These are phyloP conservation scores for Monilinia fructicola DNA, from an alignment of 2,329 filamentous ascomycete genomes.

Conservation along the genomic window DNA sequence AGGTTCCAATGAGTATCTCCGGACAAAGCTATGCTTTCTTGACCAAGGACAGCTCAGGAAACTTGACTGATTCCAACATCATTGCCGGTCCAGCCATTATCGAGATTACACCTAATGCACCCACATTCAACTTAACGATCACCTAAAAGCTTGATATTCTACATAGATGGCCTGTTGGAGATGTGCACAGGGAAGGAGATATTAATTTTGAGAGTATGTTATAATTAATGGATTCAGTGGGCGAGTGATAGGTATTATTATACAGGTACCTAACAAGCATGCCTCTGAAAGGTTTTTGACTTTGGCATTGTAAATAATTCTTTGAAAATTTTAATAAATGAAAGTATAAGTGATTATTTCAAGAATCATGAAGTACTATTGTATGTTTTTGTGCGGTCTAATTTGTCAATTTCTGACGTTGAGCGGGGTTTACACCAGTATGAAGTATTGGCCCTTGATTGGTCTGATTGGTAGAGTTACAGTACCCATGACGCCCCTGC, in stretches of 20 bases:
- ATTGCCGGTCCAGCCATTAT: conserved; percentile 43
- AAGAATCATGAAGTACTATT: no score
- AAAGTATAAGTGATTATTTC: background rate
- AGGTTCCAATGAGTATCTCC: conserved; percentile 39
- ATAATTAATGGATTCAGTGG: background rate
- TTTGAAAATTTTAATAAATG: background rate
- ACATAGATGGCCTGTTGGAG: background rate
- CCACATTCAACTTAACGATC: conserved; percentile 34
- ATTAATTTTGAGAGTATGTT: background rate
- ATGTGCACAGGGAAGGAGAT: no score
- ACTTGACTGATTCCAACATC: conserved; percentile 43
- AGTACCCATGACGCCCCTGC: no score
- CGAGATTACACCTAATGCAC: conserved; percentile 38
- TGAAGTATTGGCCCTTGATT: no score
- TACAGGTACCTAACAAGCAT: background rate
- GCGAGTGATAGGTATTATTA: background rate
- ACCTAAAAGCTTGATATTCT: conserved; percentile 9
- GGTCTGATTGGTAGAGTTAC: no score
- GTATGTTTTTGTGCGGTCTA: no score
- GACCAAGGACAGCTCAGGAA: conserved; percentile 42
- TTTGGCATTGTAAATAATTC: background rate
- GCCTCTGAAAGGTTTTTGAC: background rate
- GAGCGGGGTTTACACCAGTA: no score
- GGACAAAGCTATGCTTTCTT: conserved; percentile 47
- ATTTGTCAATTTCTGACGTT: no score